Evolutionary conservation across 1,284 basidiomycete genomes (phyloP).

Genomic region (Leccinum griseonigrum): DNA sequence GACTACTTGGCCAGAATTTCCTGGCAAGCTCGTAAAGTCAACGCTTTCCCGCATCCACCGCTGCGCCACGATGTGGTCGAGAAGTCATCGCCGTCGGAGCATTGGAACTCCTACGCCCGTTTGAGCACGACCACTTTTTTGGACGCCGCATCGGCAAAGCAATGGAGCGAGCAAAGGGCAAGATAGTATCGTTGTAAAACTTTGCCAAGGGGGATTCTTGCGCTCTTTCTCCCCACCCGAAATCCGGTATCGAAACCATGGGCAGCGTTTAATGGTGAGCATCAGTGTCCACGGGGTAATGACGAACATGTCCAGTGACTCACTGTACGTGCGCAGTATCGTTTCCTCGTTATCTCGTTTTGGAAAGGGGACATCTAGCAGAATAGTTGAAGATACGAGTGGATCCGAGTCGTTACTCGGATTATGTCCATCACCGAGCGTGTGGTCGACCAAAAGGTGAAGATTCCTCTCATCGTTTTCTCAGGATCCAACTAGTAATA

Average conservation of each 20-base stretch:
- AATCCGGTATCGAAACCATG: constrained; percentile 91
- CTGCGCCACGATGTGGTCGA: constrained; percentile 49
- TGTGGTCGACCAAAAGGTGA: constrained; percentile 76
- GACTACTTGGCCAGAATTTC: no score
- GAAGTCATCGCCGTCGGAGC: constrained; percentile 44
- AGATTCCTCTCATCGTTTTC: constrained; percentile 23
- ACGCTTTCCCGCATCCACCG: constrained; percentile 31
- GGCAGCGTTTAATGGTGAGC: constrained; percentile 91
- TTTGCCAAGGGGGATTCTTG: constrained; percentile 90
- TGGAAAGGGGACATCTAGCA: constrained; percentile 79
- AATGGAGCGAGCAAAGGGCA: constrained; percentile 89
- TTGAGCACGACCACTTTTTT: constrained; percentile 82
- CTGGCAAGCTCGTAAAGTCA: no score
- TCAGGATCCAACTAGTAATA: constrained; percentile 72
- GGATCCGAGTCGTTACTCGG: constrained; percentile 78
- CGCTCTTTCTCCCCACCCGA: constrained; percentile 92
- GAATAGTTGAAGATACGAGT: constrained; percentile 87
- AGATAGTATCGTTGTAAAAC: constrained; percentile 85
- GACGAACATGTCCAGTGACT: background rate
- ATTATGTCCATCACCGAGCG: constrained; percentile 87
- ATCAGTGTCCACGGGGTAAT: constrained; percentile 1
- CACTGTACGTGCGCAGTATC: constrained; percentile 54
- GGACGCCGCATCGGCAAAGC: constrained; percentile 75
- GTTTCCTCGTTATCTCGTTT: constrained; percentile 95
- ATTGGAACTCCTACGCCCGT: constrained; percentile 64